Evolutionary conservation across 352 stramenopile species (phyloP).

Genomic region (Phytophthora europaea): DNA sequence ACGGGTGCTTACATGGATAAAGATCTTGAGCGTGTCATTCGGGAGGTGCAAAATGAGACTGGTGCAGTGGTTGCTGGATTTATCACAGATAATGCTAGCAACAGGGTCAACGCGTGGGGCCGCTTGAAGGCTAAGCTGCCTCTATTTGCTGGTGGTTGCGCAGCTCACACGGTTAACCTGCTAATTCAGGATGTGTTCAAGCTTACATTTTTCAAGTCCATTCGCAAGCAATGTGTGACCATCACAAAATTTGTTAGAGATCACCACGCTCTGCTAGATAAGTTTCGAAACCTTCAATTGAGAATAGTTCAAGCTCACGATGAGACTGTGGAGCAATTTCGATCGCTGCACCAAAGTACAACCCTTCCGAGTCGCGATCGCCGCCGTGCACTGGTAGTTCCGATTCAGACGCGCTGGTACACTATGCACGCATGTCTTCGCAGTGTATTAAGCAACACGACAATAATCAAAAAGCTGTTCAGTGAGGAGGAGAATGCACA

Average conservation of each 20-base stretch:
- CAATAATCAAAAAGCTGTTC: conserved; percentile 15
- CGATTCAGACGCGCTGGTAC: conserved; percentile 16
- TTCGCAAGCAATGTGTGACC: background rate
- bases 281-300: conserved; percentile 2
- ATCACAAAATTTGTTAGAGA: conserved; percentile 8
- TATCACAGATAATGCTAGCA: background rate
- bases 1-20: too few relatives aligned
- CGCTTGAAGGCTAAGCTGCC: conserved; percentile 4
- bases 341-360: conserved; percentile 1
- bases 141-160: conserved; percentile 13
- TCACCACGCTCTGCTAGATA: conserved; percentile 8
- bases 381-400: conserved; percentile 7
- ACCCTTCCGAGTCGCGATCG: background rate
- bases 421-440: conserved; percentile 10
- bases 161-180: background rate
- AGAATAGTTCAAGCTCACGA: conserved; percentile 1
- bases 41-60: conserved; percentile 3
- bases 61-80: background rate
- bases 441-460: conserved; percentile 7
- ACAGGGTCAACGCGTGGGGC: background rate
- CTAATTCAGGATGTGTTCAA: conserved; percentile 15
- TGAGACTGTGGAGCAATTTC: background rate
- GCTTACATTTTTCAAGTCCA: background rate
- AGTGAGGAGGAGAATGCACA: background rate
- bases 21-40: conserved; percentile 1